These are phyloP conservation scores for Nitzschia sp. DNA, from an alignment of 108 stramenopile genomes.

Conservation along the genomic window DNA sequence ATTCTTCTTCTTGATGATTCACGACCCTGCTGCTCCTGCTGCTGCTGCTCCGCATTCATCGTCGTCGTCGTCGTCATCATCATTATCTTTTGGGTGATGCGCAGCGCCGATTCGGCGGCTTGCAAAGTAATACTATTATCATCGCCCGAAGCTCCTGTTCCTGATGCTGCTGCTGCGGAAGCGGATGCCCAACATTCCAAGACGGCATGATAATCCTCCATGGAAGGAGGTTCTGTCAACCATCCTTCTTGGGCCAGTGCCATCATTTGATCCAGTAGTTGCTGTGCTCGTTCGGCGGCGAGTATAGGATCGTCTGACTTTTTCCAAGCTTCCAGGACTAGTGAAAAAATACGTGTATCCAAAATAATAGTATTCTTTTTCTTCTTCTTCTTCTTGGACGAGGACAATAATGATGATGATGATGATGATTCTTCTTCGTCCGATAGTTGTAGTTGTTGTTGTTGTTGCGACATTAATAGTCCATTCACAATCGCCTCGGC, in stretches of 20 bases:
- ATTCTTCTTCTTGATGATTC: too few species aligned
- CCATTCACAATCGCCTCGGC: slow-evolving; percentile 30
- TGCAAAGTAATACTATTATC: neutral
- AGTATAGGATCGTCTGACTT: slow-evolving; percentile 3
- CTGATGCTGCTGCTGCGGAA: neutral
- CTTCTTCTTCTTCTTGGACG: too few species aligned
- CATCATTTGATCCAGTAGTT: slow-evolving; percentile 29
- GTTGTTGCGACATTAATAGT: slow-evolving; percentile 5
- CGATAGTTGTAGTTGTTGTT: neutral
- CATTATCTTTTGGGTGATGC: neutral
- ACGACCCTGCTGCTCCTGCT: too few species aligned
- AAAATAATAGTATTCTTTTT: neutral
- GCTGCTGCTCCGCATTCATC: too few species aligned
- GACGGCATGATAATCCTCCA: slow-evolving; percentile 32
- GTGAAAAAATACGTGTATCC: slow-evolving; percentile 26
- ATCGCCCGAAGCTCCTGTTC: too few species aligned
- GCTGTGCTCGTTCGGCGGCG: slow-evolving; percentile 20
- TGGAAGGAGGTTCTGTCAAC: slow-evolving; percentile 12
- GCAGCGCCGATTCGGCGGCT: neutral
- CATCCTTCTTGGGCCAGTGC: slow-evolving; percentile 21
- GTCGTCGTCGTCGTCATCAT: neutral
- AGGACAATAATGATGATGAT: neutral
- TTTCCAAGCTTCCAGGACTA: slow-evolving; percentile 36
- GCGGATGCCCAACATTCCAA: slow-evolving; percentile 29
- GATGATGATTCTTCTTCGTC: too few species aligned